These are phyloP conservation scores for Acacia acuminata DNA, from an alignment of 306 rosid species.

Conservation along the genomic window DNA sequence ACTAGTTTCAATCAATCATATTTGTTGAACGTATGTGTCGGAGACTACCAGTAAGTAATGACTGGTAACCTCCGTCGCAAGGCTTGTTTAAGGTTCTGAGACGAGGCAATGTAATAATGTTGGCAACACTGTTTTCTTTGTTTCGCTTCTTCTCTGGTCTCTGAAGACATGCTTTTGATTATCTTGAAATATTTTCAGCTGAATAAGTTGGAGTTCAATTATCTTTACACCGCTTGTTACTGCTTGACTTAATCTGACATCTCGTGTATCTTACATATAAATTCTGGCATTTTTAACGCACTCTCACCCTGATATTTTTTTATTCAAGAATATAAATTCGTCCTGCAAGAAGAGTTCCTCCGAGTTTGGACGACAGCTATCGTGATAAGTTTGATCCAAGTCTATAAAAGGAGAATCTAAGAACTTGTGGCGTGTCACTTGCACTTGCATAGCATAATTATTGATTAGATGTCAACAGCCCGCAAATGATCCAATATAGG, in stretches of 20 bases:
- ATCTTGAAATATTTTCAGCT: background rate
- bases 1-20: background rate
- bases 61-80: background rate
- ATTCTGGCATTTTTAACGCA: background rate
- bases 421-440: background rate
- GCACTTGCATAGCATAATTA: background rate
- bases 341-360: background rate
- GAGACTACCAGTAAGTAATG: background rate
- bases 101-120: conserved; percentile 3
- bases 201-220: background rate
- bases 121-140: conserved; percentile 1
- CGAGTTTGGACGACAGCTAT: conserved; percentile 6
- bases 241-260: background rate
- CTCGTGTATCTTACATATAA: background rate
- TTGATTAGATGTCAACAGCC: background rate
- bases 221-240: background rate
- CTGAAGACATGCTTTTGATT: background rate
- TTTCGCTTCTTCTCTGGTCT: conserved; percentile 11
- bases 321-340: conserved; percentile 7
- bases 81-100: conserved; percentile 29
- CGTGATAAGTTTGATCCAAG: background rate
- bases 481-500: background rate
- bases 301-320: background rate
- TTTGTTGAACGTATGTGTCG: background rate
- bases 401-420: background rate